Evolutionary conservation across 768 basidiomycete species (phyloP), one percentile per base, ranked within the genome.

Genomic region (Auriscalpium vulgare): DNA sequence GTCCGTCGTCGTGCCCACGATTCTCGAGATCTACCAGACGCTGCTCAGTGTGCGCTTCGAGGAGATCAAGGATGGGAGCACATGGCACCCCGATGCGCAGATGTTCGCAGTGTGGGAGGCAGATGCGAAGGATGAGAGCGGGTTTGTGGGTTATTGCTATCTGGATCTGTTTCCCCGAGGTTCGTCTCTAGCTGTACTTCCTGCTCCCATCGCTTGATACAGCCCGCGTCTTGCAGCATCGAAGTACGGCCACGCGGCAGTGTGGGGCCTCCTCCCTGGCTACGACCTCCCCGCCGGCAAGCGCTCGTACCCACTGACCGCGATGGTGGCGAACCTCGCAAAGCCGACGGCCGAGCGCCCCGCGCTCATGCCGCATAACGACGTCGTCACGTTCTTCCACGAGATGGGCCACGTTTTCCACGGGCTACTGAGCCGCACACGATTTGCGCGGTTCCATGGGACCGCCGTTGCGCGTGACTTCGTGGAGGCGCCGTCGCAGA

Each of bases 271-370:
- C 34, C 74, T 87, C 6, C 71, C 84, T 0, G 89, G 91, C 13
- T 86, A 84, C 65, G 74, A 79, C 46, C 74, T 70, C 21, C 57
- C 77, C 0, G 70, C 81, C 55, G 84, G 83, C 45, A 76, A 76
- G 51, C 78, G 87, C 35, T 76, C 75, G 65, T 91, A 90, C 67
- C 91, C 91, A 2, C 68, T 90, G 50, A 70, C 84, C 1, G 86
- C 87, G 4, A 94, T 94, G 91, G 92, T 94, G 8, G 91, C 92
- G 40, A 94, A 93, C 67, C 79, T 95, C 10, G 88, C 91, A 4
- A 95, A 94, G 66, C 78, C 88, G 4, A 91, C 89, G 1, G 81
- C 84, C 1, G 82, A 85, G 7, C 84, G 85, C 57, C 90, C 90
- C 2, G 90, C 89, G 17, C 73, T 92, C 37, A 88, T 95, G 89